phyloP scores from a whole-genome alignment of 495 filamentous ascomycete genomes.

The Talaromyces liani region DNA sequence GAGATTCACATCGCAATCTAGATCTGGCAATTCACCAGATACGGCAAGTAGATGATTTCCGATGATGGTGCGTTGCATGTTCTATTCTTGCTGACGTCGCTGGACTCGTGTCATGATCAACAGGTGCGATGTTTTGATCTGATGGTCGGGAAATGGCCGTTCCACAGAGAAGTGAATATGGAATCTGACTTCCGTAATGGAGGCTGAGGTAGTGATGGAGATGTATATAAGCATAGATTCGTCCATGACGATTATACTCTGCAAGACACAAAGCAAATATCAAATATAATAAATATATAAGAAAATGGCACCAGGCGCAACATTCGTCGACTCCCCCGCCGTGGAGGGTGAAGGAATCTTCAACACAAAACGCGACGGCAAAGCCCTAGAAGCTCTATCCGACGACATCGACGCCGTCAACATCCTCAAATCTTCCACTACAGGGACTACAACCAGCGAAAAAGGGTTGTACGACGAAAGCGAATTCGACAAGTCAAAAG shows the following conservation, averaged over 20 bases:
- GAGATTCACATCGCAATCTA: no score
- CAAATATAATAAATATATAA: not conserved
- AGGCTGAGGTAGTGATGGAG: not conserved
- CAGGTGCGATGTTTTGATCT: not conserved
- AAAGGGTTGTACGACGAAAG: slow-evolving; percentile 54
- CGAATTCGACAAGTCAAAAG: slow-evolving; percentile 66
- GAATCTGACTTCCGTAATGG: slow-evolving; percentile 5
- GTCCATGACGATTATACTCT: not conserved
- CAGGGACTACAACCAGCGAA: slow-evolving; percentile 15
- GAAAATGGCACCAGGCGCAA: slow-evolving; percentile 5
- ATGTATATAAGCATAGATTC: not conserved
- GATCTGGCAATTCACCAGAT: not conserved
- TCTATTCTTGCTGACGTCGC: not conserved
- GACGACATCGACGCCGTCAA: slow-evolving; percentile 79
- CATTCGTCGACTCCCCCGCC: not conserved
- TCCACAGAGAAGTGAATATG: not conserved
- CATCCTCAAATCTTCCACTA: slow-evolving; percentile 56
- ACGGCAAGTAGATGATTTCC: not conserved
- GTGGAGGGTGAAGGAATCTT: slow-evolving; percentile 17
- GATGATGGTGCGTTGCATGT: not conserved
- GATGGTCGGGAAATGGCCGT: not conserved
- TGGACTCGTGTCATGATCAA: not conserved
- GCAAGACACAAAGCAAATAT: not conserved
- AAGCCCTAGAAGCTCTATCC: slow-evolving; percentile 70
- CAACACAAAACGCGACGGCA: slow-evolving; percentile 48